Evolutionary conservation across 2,329 filamentous ascomycete genomes (phyloP), one percentile per base, ranked within the genome.

Genomic region (Ciborinia camelliae): DNA sequence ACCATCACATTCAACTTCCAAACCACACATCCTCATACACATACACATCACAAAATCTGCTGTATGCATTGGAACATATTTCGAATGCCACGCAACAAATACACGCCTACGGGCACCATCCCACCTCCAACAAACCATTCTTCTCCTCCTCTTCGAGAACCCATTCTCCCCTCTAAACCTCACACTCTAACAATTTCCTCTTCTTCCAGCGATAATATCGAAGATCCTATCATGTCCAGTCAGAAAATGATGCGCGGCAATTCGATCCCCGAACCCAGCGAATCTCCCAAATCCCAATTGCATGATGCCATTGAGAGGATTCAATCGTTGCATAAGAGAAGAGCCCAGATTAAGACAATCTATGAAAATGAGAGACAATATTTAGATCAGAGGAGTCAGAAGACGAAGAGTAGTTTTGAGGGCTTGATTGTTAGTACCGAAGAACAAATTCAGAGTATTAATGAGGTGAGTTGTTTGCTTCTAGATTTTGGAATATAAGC

Each of bases 361-460:
- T 64, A 64, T 52, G 62, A 64, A 15, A 60, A 64, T 47, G 62
- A 64, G 39, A 59, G 62, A 41, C 35, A 59, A 0, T 60, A 64
- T 53, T n/a, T 64, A 28, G 55, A 60, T 20, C 32, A 60, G 54
- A 52, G 62, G n/a, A 64, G 39, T 64, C 45, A 61, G 37, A 64
- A 64, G 57, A 60, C 62, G 2, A 64, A 61, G 55, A 60, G 55
- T 45, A 53, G 45, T 50, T 61, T 64, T 52, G 62, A 64, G 48
- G 62, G 55, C 0, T 64, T 64, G 55, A 64, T 64, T 39, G 54
- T 64, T 48, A 52, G 45, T 48, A 64, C 62, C 4, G 64, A 63
- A 53, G 64, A 66, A 39, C 64, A 66, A 39, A 66, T 66, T 35
- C 64, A 66, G 20, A 63, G 54, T 51, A 64, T 64, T 28, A 64